Evolutionary conservation across 2,329 filamentous ascomycete species (phyloP).

Genomic region (Diplodia seriata): DNA sequence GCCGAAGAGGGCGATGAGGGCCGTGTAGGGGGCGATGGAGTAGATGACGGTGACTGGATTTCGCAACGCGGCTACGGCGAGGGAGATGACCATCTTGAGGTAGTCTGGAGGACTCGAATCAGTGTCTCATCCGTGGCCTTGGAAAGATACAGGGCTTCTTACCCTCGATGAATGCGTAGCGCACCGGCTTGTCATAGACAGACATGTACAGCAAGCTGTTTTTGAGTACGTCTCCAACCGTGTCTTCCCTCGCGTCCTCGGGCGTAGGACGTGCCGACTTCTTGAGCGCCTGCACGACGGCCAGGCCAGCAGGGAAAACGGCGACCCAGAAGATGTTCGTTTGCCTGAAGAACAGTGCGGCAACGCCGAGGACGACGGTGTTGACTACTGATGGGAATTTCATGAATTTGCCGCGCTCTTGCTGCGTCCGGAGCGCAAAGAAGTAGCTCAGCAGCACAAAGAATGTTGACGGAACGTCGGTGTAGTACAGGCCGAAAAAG

Average conservation of each 20-base stretch:
- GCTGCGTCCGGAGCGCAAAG: slow-evolving; percentile 47
- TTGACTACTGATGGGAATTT: slow-evolving; percentile 33
- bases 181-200: slow-evolving; percentile 35
- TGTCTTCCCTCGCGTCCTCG: slow-evolving; percentile 22
- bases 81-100: slow-evolving; percentile 64
- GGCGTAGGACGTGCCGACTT: slow-evolving; percentile 26
- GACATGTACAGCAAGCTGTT: slow-evolving; percentile 30
- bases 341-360: slow-evolving; percentile 80
- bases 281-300: slow-evolving; percentile 43
- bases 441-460: slow-evolving; percentile 74
- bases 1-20: slow-evolving; percentile 71
- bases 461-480: slow-evolving; percentile 82
- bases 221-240: slow-evolving; percentile 12
- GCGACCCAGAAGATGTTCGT: slow-evolving; percentile 98
- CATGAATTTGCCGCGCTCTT: slow-evolving; percentile 34
- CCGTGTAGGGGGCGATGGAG: slow-evolving; percentile 60
- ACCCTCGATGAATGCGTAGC: slow-evolving; percentile 34
- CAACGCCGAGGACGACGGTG: slow-evolving; percentile 63
- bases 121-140: background rate
- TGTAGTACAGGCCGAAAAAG: slow-evolving; percentile 95
- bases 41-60: slow-evolving; percentile 51
- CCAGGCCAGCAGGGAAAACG: slow-evolving; percentile 70
- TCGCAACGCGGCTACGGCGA: slow-evolving; percentile 63
- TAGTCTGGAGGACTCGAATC: slow-evolving; percentile 46
- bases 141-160: background rate